Conservation (phyloP, 2,329 filamentous ascomycete species). For the Calcarisporium arbuscula region DNA sequence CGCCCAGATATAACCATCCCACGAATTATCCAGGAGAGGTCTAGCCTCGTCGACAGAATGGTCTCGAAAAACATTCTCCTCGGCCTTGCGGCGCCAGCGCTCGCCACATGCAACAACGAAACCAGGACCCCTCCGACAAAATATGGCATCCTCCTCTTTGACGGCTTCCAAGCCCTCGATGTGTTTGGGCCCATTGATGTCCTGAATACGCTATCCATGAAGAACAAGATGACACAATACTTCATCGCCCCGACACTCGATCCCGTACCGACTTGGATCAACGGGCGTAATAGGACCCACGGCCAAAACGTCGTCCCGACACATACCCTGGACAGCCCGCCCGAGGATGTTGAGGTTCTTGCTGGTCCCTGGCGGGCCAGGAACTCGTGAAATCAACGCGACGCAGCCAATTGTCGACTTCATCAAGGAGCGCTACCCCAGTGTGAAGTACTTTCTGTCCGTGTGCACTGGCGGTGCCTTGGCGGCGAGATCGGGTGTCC, state of each 20-base stretch:
- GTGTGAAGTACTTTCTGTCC: constrained; percentile 47
- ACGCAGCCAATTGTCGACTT: constrained; percentile 30
- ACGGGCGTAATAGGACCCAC: constrained; percentile 12
- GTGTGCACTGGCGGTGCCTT: constrained; percentile 56
- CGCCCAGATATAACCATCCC: too few relatives aligned
- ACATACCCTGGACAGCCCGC: constrained; percentile 28
- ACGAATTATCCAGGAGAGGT: too few relatives aligned
- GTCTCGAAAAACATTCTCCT: too few relatives aligned
- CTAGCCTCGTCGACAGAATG: too few relatives aligned
- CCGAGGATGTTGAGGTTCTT: constrained; percentile 30
- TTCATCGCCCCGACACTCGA: constrained; percentile 17
- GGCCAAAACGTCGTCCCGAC: constrained; percentile 27
- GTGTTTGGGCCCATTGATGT: constrained; percentile 33
- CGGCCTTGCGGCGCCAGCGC: too few relatives aligned
- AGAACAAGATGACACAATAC: background rate
- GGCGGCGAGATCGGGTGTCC: constrained; percentile 46
- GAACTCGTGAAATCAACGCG: constrained; percentile 18
- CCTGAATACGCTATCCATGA: constrained; percentile 22
- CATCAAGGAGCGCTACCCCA: constrained; percentile 32
- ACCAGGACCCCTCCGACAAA: constrained; percentile 13
- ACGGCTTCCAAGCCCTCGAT: constrained; percentile 30
- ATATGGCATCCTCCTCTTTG: constrained; percentile 27
- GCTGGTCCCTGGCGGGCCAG: constrained; percentile 31
- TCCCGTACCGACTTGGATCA: constrained; percentile 20
- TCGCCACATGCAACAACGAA: too few relatives aligned